phyloP scores from a whole-genome alignment of 495 filamentous ascomycete genomes.

The Penicillium paradoxum region DNA sequence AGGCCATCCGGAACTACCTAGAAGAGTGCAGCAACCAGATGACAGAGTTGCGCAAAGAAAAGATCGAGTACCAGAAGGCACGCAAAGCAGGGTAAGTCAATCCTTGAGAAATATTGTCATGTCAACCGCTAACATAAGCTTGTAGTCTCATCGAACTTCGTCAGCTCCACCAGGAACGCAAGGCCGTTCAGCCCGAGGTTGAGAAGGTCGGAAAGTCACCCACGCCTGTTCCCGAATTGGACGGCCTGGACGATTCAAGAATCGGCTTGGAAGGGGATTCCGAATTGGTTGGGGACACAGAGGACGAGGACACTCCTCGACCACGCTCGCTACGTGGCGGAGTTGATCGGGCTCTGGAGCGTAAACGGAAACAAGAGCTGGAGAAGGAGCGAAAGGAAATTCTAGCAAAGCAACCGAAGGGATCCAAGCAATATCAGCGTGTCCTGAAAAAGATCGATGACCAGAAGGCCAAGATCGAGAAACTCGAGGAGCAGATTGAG shows the following conservation, averaged over 20 bases:
- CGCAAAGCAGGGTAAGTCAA: constrained; percentile 74
- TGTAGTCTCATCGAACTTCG: constrained; percentile 77
- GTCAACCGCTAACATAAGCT: constrained; percentile 14
- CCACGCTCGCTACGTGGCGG: constrained; percentile 72
- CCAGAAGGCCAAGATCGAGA: constrained; percentile 69
- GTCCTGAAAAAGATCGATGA: constrained; percentile 82
- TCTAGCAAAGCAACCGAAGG: constrained; percentile 74
- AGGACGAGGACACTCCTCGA: constrained; percentile 55
- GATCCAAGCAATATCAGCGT: constrained; percentile 83
- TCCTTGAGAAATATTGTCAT: background rate
- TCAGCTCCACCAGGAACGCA: constrained; percentile 77
- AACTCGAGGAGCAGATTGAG: constrained; percentile 77
- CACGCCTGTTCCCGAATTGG: constrained; percentile 57
- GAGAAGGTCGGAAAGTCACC: constrained; percentile 46
- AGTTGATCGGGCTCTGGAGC: constrained; percentile 69
- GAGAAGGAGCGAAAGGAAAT: constrained; percentile 76
- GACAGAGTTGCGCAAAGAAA: constrained; percentile 90
- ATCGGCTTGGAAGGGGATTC: constrained; percentile 58
- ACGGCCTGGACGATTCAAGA: constrained; percentile 55
- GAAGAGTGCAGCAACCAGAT: constrained; percentile 86
- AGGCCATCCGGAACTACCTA: constrained; percentile 78
- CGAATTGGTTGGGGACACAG: constrained; percentile 50
- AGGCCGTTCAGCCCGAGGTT: constrained; percentile 70
- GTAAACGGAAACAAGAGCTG: constrained; percentile 78
- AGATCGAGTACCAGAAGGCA: constrained; percentile 83